phyloP scores from a whole-genome alignment of 306 rosid genomes.

The Trifolium fragiferum region DNA sequence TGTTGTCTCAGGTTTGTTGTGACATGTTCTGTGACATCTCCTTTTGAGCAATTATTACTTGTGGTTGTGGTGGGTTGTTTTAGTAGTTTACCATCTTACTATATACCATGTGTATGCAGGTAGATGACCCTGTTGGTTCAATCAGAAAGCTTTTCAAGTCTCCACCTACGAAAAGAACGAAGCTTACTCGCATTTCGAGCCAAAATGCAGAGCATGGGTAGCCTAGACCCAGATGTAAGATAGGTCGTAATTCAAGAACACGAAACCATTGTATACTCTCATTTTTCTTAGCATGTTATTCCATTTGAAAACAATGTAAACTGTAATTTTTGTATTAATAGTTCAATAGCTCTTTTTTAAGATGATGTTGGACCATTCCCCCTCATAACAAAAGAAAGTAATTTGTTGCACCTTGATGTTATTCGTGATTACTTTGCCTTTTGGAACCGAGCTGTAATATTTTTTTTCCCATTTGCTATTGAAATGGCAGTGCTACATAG shows the following conservation, averaged over 20 bases:
- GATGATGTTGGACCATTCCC: slow-evolving; percentile 26
- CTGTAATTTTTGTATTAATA: slow-evolving; percentile 44
- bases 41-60: slow-evolving; percentile 13
- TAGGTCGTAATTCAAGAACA: neutral
- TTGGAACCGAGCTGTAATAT: slow-evolving; percentile 33
- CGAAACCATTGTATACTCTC: slow-evolving; percentile 36
- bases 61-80: neutral
- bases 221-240: slow-evolving; percentile 11
- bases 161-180: slow-evolving; percentile 69
- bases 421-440: slow-evolving; percentile 25
- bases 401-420: slow-evolving; percentile 32
- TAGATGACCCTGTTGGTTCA: slow-evolving; percentile 82
- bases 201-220: slow-evolving; percentile 40
- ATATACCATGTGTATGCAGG: slow-evolving; percentile 60
- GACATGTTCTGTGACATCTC: neutral
- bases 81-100: slow-evolving; percentile 35
- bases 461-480: slow-evolving; percentile 21
- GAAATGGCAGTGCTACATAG: slow-evolving; percentile 17
- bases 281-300: slow-evolving; percentile 30
- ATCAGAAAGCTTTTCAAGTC: slow-evolving; percentile 77
- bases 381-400: slow-evolving; percentile 34
- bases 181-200: slow-evolving; percentile 48
- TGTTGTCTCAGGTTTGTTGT: slow-evolving; percentile 16
- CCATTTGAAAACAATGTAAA: slow-evolving; percentile 35
- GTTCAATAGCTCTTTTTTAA: slow-evolving; percentile 28